These are phyloP conservation scores for Phalaenopsis equestris DNA, from an alignment of 106 monocot species.

Conservation along the genomic window DNA sequence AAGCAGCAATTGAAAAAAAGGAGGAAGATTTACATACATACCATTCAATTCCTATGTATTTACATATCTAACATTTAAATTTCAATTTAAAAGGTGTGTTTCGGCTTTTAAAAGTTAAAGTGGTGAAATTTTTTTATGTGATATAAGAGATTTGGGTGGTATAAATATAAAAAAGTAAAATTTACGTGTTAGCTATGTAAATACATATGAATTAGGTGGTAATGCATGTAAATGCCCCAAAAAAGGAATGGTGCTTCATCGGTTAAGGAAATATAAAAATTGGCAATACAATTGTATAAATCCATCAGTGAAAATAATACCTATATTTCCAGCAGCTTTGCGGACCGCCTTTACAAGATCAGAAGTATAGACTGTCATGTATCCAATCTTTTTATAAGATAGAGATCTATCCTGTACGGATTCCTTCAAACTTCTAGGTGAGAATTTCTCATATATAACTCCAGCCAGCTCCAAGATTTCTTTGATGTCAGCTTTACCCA, in stretches of 20 bases:
- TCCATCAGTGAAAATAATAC: constrained; percentile 23
- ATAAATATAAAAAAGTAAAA: too few species aligned
- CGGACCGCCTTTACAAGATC: constrained; percentile 81
- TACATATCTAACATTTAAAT: too few species aligned
- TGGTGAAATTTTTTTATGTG: too few species aligned
- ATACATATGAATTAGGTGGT: too few species aligned
- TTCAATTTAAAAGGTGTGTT: too few species aligned
- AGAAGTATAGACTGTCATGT: constrained; percentile 81
- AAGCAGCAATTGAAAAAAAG: neutral
- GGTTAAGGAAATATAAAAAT: neutral
- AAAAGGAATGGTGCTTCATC: neutral
- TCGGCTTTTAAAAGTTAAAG: too few species aligned
- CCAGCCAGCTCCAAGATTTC: constrained; percentile 73
- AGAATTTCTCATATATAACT: constrained; percentile 57
- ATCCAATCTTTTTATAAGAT: constrained; percentile 46
- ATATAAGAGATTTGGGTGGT: too few species aligned
- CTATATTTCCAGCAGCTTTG: constrained; percentile 80
- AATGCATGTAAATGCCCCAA: too few species aligned
- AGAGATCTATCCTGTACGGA: constrained; percentile 23
- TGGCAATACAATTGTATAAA: neutral
- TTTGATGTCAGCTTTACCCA: constrained; percentile 88
- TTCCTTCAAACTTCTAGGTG: constrained; percentile 22
- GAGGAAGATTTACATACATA: too few species aligned
- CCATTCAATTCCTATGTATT: too few species aligned
- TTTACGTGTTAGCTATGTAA: too few species aligned